phyloP scores from a whole-genome alignment of 1,284 basidiomycete species.

The Ganoderma leucocontextum region DNA sequence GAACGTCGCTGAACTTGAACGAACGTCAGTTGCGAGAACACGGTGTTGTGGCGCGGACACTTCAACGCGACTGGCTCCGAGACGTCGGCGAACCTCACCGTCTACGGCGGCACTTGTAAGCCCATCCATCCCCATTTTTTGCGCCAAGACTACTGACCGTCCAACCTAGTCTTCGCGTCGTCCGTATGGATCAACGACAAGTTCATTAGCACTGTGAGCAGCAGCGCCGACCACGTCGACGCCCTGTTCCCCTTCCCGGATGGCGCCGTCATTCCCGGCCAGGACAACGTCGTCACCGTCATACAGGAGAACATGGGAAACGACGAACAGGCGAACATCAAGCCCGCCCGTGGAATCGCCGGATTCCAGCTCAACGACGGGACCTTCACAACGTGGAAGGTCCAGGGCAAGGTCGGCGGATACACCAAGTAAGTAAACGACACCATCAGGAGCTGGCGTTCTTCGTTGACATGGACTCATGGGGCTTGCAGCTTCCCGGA shows the following conservation, averaged over 20 bases:
- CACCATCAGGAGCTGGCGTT: too few relatives aligned
- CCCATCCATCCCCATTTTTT: neutral
- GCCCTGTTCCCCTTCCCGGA: constrained; percentile 69
- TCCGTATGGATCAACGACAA: constrained; percentile 81
- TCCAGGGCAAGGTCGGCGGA: constrained; percentile 84
- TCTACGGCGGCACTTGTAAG: constrained; percentile 82
- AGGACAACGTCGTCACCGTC: constrained; percentile 80
- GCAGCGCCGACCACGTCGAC: constrained; percentile 70
- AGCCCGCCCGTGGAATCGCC: constrained; percentile 79
- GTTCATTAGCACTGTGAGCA: constrained; percentile 76
- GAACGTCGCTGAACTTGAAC: neutral
- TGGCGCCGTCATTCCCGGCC: constrained; percentile 54
- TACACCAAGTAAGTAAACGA: constrained; percentile 74
- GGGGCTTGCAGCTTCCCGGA: constrained; percentile 63
- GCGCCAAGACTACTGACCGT: neutral
- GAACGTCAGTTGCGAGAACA: constrained; percentile 72
- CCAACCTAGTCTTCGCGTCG: constrained; percentile 72
- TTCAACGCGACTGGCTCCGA: constrained; percentile 68
- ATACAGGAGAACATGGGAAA: constrained; percentile 86
- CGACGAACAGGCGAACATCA: constrained; percentile 62
- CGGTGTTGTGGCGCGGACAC: constrained; percentile 83
- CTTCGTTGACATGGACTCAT: too few relatives aligned
- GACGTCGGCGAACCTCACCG: constrained; percentile 71
- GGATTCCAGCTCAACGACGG: constrained; percentile 73
- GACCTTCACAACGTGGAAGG: constrained; percentile 75